Evolutionary conservation across 2,329 filamentous ascomycete genomes (phyloP), one percentile per base, ranked within the genome.

Genomic region (Pseudocercospora fuligena): DNA sequence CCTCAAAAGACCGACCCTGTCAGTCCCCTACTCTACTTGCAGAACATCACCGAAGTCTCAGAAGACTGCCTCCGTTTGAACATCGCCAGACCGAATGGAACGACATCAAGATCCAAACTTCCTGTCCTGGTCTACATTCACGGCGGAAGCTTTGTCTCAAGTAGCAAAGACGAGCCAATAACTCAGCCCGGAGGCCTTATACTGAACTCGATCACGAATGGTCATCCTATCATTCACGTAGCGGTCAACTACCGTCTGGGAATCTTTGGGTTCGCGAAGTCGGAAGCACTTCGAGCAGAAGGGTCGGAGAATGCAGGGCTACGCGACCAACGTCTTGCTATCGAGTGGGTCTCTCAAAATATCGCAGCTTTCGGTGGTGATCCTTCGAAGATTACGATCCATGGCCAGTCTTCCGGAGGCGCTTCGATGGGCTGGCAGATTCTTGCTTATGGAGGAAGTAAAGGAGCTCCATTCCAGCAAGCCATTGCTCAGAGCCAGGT

Each of bases 351-450:
- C 25, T 80, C 82, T 65, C 78, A 83, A 25, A 89, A 90, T 74
- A 86, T 89, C 61, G 82, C 75, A 2, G 78, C 76, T 5, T 89
- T 91, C 77, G 88, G 88, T 0, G 89, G 88, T 1, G 84, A 90
- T 71, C 80, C 80, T 1, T 76, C 73, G 1, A 74, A 74, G 9
- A 77, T 81, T 62, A 81, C 78, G 1, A 77, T 81, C 25, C 75
- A 81, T 31, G 80, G 79, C 2, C 76, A 81, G 57, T 81, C 78
- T 4, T 79, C 79, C 27, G 78, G 78, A 36, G 78, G 73, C n/a
- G 33, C 58, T n/a, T 62, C 62, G 59, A 73, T 66, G 33, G 71
- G 73, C 11, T 67, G 84, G 73, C 83, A 86, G 62, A 80, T 84
- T n/a, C 76, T 85, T 68, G 82, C 83, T 1, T 85, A 83, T 65